These are phyloP conservation scores for Dactylorhiza incarnata DNA, from an alignment of 106 monocot genomes.

Conservation along the genomic window DNA sequence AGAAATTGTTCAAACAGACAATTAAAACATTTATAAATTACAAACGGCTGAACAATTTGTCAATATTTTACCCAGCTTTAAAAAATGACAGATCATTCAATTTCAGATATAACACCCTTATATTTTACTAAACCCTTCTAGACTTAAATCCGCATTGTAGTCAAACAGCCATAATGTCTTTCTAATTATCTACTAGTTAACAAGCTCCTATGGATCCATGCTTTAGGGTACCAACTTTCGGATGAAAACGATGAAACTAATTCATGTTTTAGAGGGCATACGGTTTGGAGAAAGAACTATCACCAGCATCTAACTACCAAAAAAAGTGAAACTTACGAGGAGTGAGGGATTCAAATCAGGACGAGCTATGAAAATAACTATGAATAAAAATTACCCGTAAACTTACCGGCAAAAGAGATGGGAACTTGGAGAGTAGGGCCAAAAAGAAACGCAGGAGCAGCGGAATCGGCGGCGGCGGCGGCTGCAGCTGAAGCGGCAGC, in stretches of 20 bases:
- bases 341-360: background rate
- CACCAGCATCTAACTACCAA: background rate
- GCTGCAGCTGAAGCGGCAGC: conserved; percentile 22
- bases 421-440: conserved; percentile 91
- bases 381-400: background rate
- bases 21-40: no score
- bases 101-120: no score
- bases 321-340: background rate
- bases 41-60: no score
- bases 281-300: background rate
- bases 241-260: background rate
- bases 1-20: no score
- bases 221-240: background rate
- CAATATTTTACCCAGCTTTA: no score
- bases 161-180: background rate
- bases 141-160: no score
- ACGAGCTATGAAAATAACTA: background rate
- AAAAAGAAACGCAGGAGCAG: conserved; percentile 47
- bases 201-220: background rate
- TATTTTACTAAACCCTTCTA: no score
- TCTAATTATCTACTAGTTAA: background rate
- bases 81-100: no score
- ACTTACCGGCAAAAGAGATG: conserved; percentile 61
- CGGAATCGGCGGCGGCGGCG: conserved; percentile 30
- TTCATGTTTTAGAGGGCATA: background rate